A percentile compares a stretch with the other conserved stretches of the same genome.
Conservation (phyloP, 202 grass and related monocot species). For the Miscanthus sacchariflorus region DNA sequence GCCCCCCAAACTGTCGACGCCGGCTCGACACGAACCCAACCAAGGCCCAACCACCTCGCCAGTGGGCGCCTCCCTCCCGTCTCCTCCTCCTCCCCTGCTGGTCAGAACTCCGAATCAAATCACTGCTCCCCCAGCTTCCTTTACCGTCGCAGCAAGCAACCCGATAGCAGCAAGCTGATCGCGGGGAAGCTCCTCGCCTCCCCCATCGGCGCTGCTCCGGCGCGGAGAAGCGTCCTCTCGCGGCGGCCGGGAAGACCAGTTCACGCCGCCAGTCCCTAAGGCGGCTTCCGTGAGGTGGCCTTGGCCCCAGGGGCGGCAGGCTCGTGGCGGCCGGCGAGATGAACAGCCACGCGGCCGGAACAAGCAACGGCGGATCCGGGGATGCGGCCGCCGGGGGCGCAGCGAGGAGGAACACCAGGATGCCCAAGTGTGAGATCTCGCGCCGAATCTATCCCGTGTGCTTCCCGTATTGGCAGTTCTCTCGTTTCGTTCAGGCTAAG, state of each 20-base stretch:
- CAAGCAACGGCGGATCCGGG: constrained; percentile 58
- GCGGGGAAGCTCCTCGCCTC: neutral
- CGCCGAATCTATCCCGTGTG: neutral
- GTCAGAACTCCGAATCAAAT: neutral
- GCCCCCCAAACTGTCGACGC: neutral
- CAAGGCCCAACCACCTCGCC: constrained; percentile 15
- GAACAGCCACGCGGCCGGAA: constrained; percentile 38
- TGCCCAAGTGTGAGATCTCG: constrained; percentile 84
- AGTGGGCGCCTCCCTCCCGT: neutral
- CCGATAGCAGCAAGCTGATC: constrained; percentile 9
- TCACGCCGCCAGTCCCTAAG: neutral
- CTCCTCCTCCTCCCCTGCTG: neutral
- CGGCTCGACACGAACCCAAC: constrained; percentile 17
- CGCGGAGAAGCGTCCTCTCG: neutral
- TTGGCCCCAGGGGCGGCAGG: neutral
- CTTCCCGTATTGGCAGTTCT: too few relatives aligned
- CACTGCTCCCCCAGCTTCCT: constrained; percentile 11
- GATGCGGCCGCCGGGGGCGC: constrained; percentile 52
- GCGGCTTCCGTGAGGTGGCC: constrained; percentile 20
- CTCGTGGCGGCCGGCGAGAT: constrained; percentile 30
- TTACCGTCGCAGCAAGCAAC: constrained; percentile 15
- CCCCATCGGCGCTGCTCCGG: neutral
- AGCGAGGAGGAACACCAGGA: constrained; percentile 63
- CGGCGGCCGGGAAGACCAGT: neutral
- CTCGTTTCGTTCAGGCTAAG: neutral